Evolutionary conservation across 805 yeast species (phyloP).

Genomic region (Cyberlindnera samutprakarnensis): DNA sequence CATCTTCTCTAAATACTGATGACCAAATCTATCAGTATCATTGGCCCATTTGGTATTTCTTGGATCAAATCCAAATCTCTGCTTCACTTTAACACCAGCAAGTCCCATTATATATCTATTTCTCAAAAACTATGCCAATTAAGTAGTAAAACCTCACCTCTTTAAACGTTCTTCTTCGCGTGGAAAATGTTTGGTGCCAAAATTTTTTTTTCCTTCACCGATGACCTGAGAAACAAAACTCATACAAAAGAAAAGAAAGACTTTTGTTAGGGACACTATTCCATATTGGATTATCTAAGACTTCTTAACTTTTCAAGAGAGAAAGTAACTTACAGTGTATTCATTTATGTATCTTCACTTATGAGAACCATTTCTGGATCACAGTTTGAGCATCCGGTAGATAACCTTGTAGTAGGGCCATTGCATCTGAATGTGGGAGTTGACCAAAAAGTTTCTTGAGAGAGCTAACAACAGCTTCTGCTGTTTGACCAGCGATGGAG

Average conservation of each 20-base stretch:
- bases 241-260: not conserved
- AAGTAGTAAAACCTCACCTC: too few relatives aligned
- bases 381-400: slow-evolving; percentile 55
- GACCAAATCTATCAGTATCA: slow-evolving; percentile 79
- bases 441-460: slow-evolving; percentile 57
- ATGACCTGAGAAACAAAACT: slow-evolving; percentile 1
- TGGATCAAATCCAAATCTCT: slow-evolving; percentile 87
- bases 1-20: slow-evolving; percentile 65
- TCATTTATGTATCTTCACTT: too few relatives aligned
- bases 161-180: too few relatives aligned
- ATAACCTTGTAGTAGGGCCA: slow-evolving; percentile 53
- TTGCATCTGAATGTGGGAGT: slow-evolving; percentile 63
- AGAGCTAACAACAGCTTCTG: slow-evolving; percentile 52
- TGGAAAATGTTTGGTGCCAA: slow-evolving; percentile 2
- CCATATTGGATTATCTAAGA: not conserved
- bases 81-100: slow-evolving; percentile 74
- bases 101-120: slow-evolving; percentile 61
- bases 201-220: slow-evolving; percentile 3
- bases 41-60: slow-evolving; percentile 93
- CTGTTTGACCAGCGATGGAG: slow-evolving; percentile 64
- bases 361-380: slow-evolving; percentile 51
- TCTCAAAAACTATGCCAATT: too few relatives aligned
- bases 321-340: too few relatives aligned
- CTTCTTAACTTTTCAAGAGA: too few relatives aligned
- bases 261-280: not conserved